These are phyloP conservation scores for Rhinocladiella similis DNA, from an alignment of 2,329 filamentous ascomycete genomes.

Conservation along the genomic window DNA sequence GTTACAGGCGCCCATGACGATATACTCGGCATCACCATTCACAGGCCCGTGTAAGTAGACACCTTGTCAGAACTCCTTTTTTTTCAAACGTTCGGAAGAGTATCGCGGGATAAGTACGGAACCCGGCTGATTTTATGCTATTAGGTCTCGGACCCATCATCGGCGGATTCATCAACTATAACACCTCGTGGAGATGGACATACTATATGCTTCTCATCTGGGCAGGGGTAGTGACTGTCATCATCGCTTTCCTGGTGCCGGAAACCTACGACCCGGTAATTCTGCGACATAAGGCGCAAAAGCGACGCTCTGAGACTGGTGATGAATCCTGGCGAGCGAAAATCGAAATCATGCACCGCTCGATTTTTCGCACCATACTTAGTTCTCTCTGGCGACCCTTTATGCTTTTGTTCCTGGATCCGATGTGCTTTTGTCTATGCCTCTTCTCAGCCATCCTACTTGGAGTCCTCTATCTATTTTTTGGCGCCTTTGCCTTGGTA, in stretches of 20 bases:
- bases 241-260: conserved; percentile 68
- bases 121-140: no score
- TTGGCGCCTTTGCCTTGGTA: conserved; percentile 44
- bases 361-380: conserved; percentile 58
- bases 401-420: conserved; percentile 41
- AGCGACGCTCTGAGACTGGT: conserved; percentile 55
- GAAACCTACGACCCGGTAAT: conserved; percentile 77
- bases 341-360: conserved; percentile 66
- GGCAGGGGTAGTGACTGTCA: conserved; percentile 54
- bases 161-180: conserved; percentile 64
- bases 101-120: no score
- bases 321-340: conserved; percentile 70
- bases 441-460: conserved; percentile 43
- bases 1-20: no score
- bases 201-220: conserved; percentile 77
- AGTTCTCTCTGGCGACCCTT: conserved; percentile 58
- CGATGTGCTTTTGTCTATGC: conserved; percentile 43
- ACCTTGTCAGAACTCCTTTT: no score
- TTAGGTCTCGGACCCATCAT: conserved; percentile 14
- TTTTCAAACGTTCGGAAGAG: no score
- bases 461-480: conserved; percentile 43
- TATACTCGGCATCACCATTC: no score
- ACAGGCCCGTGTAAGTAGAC: no score
- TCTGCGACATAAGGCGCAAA: conserved; percentile 64
- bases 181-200: conserved; percentile 69